Percentiles rank a stretch among this genome's conserved stretches.
phyloP scores from a whole-genome alignment of 805 yeast species.

The Metschnikowia santaceciliae region DNA sequence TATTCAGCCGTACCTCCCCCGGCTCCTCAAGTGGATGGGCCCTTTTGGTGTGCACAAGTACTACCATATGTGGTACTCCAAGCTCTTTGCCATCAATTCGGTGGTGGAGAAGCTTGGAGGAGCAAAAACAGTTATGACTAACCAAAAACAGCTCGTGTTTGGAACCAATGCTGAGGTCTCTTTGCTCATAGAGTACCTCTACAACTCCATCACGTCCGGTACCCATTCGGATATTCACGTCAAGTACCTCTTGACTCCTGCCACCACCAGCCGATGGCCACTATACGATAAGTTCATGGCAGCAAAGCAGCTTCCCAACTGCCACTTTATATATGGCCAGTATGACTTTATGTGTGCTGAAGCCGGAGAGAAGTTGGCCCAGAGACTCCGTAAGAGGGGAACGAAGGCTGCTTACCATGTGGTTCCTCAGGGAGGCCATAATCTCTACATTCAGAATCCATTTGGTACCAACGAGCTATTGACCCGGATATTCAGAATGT shows the following conservation, averaged over 20 bases:
- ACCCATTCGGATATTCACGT: constrained; percentile 39
- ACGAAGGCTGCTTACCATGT: constrained; percentile 11
- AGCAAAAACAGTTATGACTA: constrained; percentile 17
- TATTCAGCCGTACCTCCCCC: constrained; percentile 43
- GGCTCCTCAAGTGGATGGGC: constrained; percentile 43
- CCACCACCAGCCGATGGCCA: constrained; percentile 64
- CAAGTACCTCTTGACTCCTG: constrained; percentile 49
- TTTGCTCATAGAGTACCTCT: constrained; percentile 38
- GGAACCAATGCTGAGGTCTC: constrained; percentile 37
- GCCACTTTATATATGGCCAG: constrained; percentile 59
- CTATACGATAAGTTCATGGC: constrained; percentile 51
- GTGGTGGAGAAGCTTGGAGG: constrained; percentile 33
- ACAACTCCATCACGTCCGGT: constrained; percentile 38
- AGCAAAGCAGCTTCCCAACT: constrained; percentile 19
- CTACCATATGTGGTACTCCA: constrained; percentile 39
- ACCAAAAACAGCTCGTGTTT: constrained; percentile 29
- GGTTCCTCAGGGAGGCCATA: constrained; percentile 40
- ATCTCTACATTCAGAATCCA: constrained; percentile 43
- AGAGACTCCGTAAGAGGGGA: constrained; percentile 16
- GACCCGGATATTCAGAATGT: neutral
- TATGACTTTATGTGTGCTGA: constrained; percentile 69
- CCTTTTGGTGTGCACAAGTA: constrained; percentile 39
- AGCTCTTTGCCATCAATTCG: constrained; percentile 37
- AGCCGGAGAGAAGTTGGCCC: constrained; percentile 44
- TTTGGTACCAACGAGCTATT: constrained; percentile 35